Percentiles rank a stretch among this genome's conserved stretches.
Evolutionary conservation across 441 rosid species (phyloP).

Genomic region (Macaranga tanarius): DNA sequence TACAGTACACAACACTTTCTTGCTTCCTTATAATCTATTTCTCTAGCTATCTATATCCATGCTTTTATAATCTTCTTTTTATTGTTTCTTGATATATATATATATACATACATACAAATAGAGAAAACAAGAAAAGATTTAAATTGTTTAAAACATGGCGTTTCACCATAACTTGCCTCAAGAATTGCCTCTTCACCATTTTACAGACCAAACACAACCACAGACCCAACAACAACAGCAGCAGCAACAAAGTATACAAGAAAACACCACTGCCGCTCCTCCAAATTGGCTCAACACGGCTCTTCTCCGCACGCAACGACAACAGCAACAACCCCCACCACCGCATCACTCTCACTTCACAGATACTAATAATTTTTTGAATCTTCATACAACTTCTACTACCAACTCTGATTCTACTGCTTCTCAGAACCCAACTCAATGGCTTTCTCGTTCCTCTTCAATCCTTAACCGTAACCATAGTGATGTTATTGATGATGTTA

Average conservation of each 20-base stretch:
- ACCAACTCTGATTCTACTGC: constrained; percentile 46
- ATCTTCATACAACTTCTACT: constrained; percentile 57
- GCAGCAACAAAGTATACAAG: constrained; percentile 38
- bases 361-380: constrained; percentile 66
- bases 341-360: constrained; percentile 39
- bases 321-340: constrained; percentile 31
- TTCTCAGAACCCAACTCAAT: constrained; percentile 48
- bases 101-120: not conserved
- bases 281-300: constrained; percentile 94
- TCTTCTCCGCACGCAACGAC: constrained; percentile 61
- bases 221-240: constrained; percentile 36
- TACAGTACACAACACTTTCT: not conserved
- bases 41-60: constrained; percentile 3
- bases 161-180: constrained; percentile 77
- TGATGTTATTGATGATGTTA: constrained; percentile 62
- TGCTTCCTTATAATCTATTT: not conserved
- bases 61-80: constrained; percentile 7
- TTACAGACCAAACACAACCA: constrained; percentile 47
- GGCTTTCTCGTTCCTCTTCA: constrained; percentile 61
- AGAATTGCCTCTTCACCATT: constrained; percentile 77
- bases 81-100: not conserved
- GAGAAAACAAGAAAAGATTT: not conserved
- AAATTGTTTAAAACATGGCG: constrained; percentile 49
- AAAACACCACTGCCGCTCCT: constrained; percentile 49
- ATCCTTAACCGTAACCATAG: constrained; percentile 46